Percentiles rank a stretch among this genome's conserved stretches.
Evolutionary conservation across 1,284 basidiomycete species (phyloP).

Genomic region (Austroboletus novae-zelandiae): DNA sequence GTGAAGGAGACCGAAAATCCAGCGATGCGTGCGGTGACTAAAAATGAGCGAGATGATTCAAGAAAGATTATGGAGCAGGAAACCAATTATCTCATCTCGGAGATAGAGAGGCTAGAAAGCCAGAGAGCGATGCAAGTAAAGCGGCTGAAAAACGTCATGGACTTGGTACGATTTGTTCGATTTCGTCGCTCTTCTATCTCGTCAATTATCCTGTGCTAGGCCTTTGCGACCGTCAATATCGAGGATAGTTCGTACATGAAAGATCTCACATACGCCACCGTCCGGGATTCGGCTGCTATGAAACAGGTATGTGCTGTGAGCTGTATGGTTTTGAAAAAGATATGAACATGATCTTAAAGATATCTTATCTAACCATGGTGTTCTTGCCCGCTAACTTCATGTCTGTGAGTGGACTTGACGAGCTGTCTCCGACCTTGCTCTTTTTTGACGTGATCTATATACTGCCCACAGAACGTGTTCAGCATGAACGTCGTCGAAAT

Average conservation of each 20-base stretch:
- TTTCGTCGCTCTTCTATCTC: not conserved
- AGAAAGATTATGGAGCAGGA: conserved; percentile 40
- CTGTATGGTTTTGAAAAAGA: not conserved
- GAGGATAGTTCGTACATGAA: conserved; percentile 48
- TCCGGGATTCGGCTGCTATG: conserved; percentile 50
- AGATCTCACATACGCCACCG: conserved; percentile 44
- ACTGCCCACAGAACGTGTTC: conserved; percentile 34
- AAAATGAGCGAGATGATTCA: conserved; percentile 15
- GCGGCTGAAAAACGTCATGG: conserved; percentile 53
- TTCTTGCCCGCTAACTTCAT: conserved; percentile 55
- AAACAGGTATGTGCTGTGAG: conserved; percentile 40
- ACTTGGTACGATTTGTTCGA: conserved; percentile 38
- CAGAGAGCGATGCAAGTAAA: conserved; percentile 44
- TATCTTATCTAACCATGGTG: conserved; percentile 54
- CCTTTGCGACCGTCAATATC: conserved; percentile 50
- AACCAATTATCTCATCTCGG: conserved; percentile 41
- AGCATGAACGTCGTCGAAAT: conserved; percentile 51
- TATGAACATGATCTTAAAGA: conserved; percentile 13
- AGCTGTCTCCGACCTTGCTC: not conserved
- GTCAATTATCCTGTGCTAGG: conserved; percentile 29
- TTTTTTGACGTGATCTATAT: not conserved
- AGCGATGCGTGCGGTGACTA: conserved; percentile 30
- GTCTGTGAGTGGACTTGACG: conserved; percentile 38
- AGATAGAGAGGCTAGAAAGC: conserved; percentile 46
- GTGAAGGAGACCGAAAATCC: conserved; percentile 46